Evolutionary conservation across 2,329 filamentous ascomycete species (phyloP), one percentile per base, ranked within the genome.

Genomic region (Elsinoe fawcettii): DNA sequence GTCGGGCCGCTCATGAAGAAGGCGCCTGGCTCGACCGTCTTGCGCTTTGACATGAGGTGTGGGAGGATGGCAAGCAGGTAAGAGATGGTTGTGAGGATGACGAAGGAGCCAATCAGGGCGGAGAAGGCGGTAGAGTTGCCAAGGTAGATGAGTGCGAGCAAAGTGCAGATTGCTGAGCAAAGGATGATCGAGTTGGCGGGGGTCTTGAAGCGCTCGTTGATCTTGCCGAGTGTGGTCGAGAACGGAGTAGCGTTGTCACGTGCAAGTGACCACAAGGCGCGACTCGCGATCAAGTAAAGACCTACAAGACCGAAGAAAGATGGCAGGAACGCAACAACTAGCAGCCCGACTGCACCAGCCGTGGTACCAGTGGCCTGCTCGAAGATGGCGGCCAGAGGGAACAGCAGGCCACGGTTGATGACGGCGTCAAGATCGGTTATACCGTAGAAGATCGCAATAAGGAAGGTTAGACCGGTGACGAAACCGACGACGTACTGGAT

Each of bases 351-450:
- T 2, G 74, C 70, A 32, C 73, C 75, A 18, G 64, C 71, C 18
- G 64, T 65, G 16, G 66, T 69, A 32, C 70, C 69, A 1, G 74
- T 77, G 4, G 73, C 71, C 67, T 78, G 75, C 23, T 69, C 74
- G 67, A 87, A 88, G 59, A 88, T 84, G 54, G 84, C 80, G 5
- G 83, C 80, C 11, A 87, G 79, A 0, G 86, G 85, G 46, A 62
- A 68, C 64, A 59, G 76, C 77, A 57, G 64, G 4, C 73, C 70
- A n/a, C 75, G 72, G 6, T 27, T n/a, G 66, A 65, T 58, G 46
- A 83, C 76, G 23, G 75, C 74, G 63, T 81, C 75, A 59, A 83
- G 74, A 63, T 82, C 77, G 1, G 76, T 77, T 60, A 83, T 80
- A 59, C 75, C 70, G 70, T 85, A 85, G 69, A 85, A 32, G n/a